A percentile compares a stretch with the other conserved stretches of the same genome.
These are phyloP conservation scores for Metschnikowia lunata DNA, from an alignment of 805 yeast species.

Conservation along the genomic window DNA sequence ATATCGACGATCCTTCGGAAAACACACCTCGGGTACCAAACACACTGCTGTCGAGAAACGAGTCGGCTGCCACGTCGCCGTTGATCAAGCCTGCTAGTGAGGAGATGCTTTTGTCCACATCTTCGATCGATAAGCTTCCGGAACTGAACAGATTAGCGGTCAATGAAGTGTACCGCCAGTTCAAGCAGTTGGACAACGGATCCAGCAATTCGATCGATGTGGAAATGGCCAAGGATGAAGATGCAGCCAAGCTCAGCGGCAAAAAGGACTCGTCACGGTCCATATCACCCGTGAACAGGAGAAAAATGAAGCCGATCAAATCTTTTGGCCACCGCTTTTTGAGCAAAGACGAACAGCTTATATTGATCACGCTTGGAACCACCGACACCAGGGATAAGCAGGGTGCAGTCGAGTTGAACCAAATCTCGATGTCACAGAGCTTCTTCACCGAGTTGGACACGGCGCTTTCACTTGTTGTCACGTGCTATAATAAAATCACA, in stretches of 20 bases:
- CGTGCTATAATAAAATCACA: conserved; percentile 30
- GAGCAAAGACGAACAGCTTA: conserved; percentile 56
- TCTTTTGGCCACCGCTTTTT: conserved; percentile 83
- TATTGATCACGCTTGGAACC: conserved; percentile 82
- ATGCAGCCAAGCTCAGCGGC: background rate
- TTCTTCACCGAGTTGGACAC: conserved; percentile 85
- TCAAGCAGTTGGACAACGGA: conserved; percentile 25
- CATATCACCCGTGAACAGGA: conserved; percentile 17
- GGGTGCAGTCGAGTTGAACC: conserved; percentile 62
- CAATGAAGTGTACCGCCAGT: conserved; percentile 37
- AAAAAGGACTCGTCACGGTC: conserved; percentile 22
- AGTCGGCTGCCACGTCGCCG: conserved; percentile 14
- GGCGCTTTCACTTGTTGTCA: conserved; percentile 70
- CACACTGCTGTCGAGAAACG: conserved; percentile 14
- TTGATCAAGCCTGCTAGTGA: conserved; percentile 15
- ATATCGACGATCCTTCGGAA: conserved; percentile 32
- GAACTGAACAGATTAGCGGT: conserved; percentile 29
- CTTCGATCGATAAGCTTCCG: conserved; percentile 36
- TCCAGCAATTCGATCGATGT: conserved; percentile 19
- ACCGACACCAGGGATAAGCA: conserved; percentile 63
- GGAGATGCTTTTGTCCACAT: conserved; percentile 20
- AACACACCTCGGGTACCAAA: conserved; percentile 20
- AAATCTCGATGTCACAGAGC: conserved; percentile 70
- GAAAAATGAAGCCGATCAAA: conserved; percentile 53
- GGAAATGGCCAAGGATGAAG: conserved; percentile 4